Percentiles rank a stretch among this genome's conserved stretches.
These are phyloP conservation scores for Aspergillus japonicus DNA, from an alignment of 2,329 filamentous ascomycete genomes.

Conservation along the genomic window DNA sequence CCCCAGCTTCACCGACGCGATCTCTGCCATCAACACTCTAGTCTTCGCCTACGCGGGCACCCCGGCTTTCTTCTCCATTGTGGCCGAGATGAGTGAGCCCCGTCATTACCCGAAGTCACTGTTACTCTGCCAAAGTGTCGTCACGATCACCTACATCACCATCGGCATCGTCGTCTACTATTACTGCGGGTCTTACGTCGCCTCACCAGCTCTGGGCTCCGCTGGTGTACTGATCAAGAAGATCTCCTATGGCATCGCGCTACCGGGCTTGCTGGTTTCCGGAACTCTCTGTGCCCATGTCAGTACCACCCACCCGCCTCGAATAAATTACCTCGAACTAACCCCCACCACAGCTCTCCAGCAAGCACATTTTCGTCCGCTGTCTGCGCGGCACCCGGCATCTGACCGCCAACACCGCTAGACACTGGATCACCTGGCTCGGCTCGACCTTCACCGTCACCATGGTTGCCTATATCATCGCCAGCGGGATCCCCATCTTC, in stretches of 20 bases:
- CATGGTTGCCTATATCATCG: slow-evolving; percentile 27
- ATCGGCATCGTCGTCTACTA: slow-evolving; percentile 47
- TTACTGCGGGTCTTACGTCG: slow-evolving; percentile 48
- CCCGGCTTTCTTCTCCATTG: slow-evolving; percentile 38
- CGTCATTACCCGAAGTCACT: slow-evolving; percentile 33
- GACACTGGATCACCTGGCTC: slow-evolving; percentile 27
- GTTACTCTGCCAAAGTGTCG: slow-evolving; percentile 33
- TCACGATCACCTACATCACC: slow-evolving; percentile 37
- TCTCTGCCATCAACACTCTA: slow-evolving; percentile 30
- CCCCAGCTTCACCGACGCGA: slow-evolving; percentile 28
- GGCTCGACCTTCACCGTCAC: slow-evolving; percentile 21
- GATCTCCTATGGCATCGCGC: slow-evolving; percentile 44
- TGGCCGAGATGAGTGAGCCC: slow-evolving; percentile 41
- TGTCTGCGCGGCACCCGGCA: slow-evolving; percentile 24
- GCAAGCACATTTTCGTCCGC: slow-evolving; percentile 25
- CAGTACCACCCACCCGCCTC: slow-evolving; percentile 1
- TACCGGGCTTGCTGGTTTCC: slow-evolving; percentile 34
- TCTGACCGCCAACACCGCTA: slow-evolving; percentile 20
- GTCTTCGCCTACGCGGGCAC: slow-evolving; percentile 32
- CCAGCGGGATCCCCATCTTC: slow-evolving; percentile 29
- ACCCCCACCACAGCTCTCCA: slow-evolving; percentile 13
- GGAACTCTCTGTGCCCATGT: slow-evolving; percentile 25
- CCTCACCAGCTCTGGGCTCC: slow-evolving; percentile 50
- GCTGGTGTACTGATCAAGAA: slow-evolving; percentile 47
- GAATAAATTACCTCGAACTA: background rate